Evolutionary conservation across 495 filamentous ascomycete genomes (phyloP).

Genomic region (Cercophora samala): DNA sequence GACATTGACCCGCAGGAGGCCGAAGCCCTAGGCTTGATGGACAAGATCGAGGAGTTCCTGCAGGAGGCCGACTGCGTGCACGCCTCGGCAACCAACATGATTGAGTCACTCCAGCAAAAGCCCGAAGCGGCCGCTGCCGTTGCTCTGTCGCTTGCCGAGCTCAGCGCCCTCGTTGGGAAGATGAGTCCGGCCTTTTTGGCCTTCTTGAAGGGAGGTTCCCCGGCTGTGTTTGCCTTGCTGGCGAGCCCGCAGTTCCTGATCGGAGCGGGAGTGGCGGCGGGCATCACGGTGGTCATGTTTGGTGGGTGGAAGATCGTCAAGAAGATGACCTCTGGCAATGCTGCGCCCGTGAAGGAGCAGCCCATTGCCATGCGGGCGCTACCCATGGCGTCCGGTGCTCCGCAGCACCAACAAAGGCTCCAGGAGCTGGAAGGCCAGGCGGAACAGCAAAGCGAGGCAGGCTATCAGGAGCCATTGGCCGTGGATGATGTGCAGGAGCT

Average conservation of each 20-base stretch:
- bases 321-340: conserved; percentile 53
- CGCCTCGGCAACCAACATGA: conserved; percentile 75
- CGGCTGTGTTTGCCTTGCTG: conserved; percentile 81
- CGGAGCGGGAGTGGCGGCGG: conserved; percentile 81
- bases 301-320: conserved; percentile 97
- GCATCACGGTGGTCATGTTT: conserved; percentile 87
- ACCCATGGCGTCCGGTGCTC: conserved; percentile 2
- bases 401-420: conserved; percentile 6
- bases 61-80: conserved; percentile 86
- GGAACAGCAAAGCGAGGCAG: conserved; percentile 10
- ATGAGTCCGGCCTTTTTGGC: conserved; percentile 78
- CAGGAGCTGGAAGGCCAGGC: background rate
- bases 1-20: conserved; percentile 44
- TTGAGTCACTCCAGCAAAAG: conserved; percentile 81
- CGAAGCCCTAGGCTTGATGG: conserved; percentile 63
- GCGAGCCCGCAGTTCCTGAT: conserved; percentile 90
- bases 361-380: conserved; percentile 50
- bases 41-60: conserved; percentile 65
- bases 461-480: conserved; percentile 50
- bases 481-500: conserved; percentile 47
- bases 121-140: conserved; percentile 94
- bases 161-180: conserved; percentile 75
- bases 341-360: conserved; percentile 42
- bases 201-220: conserved; percentile 72
- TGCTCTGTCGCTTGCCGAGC: conserved; percentile 86